Base-by-base conservation (phyloP, 805 yeast species). In the Wickerhamia fluorescens region DNA sequence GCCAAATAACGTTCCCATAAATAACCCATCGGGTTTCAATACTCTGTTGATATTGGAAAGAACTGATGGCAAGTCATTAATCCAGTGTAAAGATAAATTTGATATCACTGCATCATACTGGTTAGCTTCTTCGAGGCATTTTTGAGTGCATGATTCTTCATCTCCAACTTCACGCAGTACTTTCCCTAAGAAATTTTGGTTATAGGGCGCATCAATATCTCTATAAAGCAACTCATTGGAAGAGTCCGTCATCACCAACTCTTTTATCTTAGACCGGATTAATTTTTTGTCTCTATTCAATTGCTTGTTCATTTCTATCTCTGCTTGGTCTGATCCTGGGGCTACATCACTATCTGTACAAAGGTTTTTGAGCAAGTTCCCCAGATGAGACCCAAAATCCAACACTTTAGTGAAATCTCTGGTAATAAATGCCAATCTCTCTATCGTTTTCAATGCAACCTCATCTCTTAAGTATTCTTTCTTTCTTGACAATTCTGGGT, bases 61-160 rank as follows among this genome's bases (percentile, higher is more conserved):
- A 2, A 74, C 71, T 1, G 66, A 61, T 0, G 94, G 94, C n/a
- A 85, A 64, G 42, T 85, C 88, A 45, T 85, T 85, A 34, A 82
- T 75, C 95, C 95, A 85, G 51, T 85, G 94, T 47, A 85, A 47
- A 14, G 83, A 69, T 39, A 83, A 51, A 48, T 81, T 83, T 2
- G 87, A 77, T 3, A 85, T 50, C 2, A 84, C 81, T 3, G 86
- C 81, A 49, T 83, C 88, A 44, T 68, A 80, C 12, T 63, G 53
- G 29, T 63, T 55, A 6, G 56, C 40, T 29, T 45, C 44, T 23
- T 37, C 20, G 16, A 76, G 52, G 9, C 50, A 47, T 3, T 60
- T 61, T 35, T 68, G 68, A 33, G 58, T 57, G 43, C 75, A 67
- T 4, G 51, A 31, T 47, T 84, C 95, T 45, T 85, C 94, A 47